Conservation (phyloP, 2,329 filamentous ascomycete genomes). For the Aspergillus ochraceus region DNA sequence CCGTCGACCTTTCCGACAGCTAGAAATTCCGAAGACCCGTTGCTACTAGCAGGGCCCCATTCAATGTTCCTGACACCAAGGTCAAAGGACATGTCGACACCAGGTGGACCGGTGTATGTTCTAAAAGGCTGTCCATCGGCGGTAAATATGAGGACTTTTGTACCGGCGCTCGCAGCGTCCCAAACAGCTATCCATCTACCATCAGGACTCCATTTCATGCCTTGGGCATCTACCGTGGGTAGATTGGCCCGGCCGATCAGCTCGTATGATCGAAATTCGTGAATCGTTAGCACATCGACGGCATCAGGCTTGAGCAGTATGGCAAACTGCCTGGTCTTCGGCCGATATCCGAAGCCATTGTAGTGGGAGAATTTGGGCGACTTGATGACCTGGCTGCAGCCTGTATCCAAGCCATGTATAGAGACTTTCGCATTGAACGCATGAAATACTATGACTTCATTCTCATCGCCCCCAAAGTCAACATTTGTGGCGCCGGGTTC, state of each 20-base stretch:
- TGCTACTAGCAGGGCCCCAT: slow-evolving; percentile 45
- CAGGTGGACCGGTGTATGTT: slow-evolving; percentile 46
- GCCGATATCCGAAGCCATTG: slow-evolving; percentile 40
- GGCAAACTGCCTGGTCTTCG: slow-evolving; percentile 41
- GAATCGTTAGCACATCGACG: slow-evolving; percentile 40
- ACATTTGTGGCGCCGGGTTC: slow-evolving; percentile 37
- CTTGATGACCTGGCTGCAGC: slow-evolving; percentile 40
- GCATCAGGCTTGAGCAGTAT: slow-evolving; percentile 41
- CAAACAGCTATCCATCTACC: slow-evolving; percentile 60
- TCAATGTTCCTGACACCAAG: slow-evolving; percentile 54
- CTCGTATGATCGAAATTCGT: slow-evolving; percentile 37
- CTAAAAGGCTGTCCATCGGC: slow-evolving; percentile 60
- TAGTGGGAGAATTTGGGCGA: slow-evolving; percentile 39
- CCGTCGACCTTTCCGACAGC: slow-evolving; percentile 54
- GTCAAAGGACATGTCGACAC: slow-evolving; percentile 41
- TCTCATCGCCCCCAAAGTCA: slow-evolving; percentile 39
- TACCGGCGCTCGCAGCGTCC: slow-evolving; percentile 54
- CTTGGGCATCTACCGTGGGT: slow-evolving; percentile 57
- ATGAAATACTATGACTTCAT: slow-evolving; percentile 41
- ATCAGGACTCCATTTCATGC: slow-evolving; percentile 60
- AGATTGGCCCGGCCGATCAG: slow-evolving; percentile 37
- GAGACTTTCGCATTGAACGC: slow-evolving; percentile 41
- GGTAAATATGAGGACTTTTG: slow-evolving; percentile 56
- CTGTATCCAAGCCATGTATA: slow-evolving; percentile 35
- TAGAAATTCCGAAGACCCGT: slow-evolving; percentile 39